These are phyloP conservation scores for Odontarrhena argentea DNA, from an alignment of 345 rosid genomes.

Conservation along the genomic window DNA sequence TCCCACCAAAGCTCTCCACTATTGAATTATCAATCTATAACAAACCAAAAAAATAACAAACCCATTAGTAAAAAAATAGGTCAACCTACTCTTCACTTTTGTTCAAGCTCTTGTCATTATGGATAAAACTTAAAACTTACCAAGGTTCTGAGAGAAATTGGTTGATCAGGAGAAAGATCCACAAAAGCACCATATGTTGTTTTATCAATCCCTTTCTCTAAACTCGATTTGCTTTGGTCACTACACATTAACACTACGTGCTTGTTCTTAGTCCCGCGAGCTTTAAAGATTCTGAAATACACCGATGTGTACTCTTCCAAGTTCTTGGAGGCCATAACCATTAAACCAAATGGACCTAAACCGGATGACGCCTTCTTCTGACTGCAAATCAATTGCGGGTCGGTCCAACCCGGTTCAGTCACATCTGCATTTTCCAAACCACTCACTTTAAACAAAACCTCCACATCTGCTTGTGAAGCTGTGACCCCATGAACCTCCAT, in stretches of 20 bases:
- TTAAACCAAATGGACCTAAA: slow-evolving; percentile 72
- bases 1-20: slow-evolving; percentile 83
- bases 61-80: background rate
- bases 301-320: slow-evolving; percentile 63
- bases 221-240: slow-evolving; percentile 67
- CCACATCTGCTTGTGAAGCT: slow-evolving; percentile 71
- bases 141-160: slow-evolving; percentile 61
- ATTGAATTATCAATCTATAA: slow-evolving; percentile 71
- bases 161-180: slow-evolving; percentile 49
- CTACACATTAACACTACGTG: slow-evolving; percentile 66
- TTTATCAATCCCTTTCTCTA: slow-evolving; percentile 42
- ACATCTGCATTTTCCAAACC: slow-evolving; percentile 55
- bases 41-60: background rate
- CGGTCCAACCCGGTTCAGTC: slow-evolving; percentile 57
- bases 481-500: slow-evolving; percentile 54
- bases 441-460: slow-evolving; percentile 50
- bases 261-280: slow-evolving; percentile 25
- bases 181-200: slow-evolving; percentile 64
- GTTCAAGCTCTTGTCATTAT: background rate
- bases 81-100: background rate
- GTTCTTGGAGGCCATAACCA: slow-evolving; percentile 53
- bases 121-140: slow-evolving; percentile 56
- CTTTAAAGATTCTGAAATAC: slow-evolving; percentile 61
- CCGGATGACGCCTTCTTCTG: slow-evolving; percentile 49
- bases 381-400: slow-evolving; percentile 56